Base-by-base conservation (phyloP, 1,139 yeast species). In the Zygotorulaspora mrakii region DNA sequence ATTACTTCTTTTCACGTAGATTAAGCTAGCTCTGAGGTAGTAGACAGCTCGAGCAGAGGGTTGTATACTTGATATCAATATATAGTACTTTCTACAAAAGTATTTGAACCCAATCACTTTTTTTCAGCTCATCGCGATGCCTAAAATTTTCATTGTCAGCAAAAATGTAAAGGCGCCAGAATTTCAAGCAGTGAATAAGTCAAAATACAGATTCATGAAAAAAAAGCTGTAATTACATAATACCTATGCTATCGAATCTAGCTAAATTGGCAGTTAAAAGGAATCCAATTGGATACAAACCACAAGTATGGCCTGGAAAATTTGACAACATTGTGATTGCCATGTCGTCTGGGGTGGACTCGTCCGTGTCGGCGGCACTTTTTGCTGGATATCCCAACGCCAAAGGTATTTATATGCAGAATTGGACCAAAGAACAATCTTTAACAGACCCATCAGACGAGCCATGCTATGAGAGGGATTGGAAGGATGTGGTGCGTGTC, bases 281-380 rank as follows among this genome's bases (percentile, higher is more conserved):
- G 31, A 21, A 34, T 7, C 37, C 50, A 7, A 26, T 31, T 2
- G 56, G 59, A 1, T 56, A 49, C 23, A 44, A 35, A 11, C 46
- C 45, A 4, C 83, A 76, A 48, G 64, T 62, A 4, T 52, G 55
- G 20, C 91, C 94, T 0, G 45, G 48, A 1, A 51, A 52, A 3
- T 60, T 72, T 25, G 95, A 85, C 54, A 76, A 71, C 37, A 74
- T 91, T 16, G 68, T 84, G 24, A 76, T 91, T 2, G 96, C 97
- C 16, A 87, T 91, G 96, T 87, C 96, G 1, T 84, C 95, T 0
- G 99, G 99, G 0, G 97, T 91, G 0, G 98, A 91, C 61, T 88
- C 97, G 0, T 82, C 96, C 1, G 88, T 91, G 1, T 78, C 85
- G 2, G 97, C 97, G 0, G 79, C 91, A 0, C 52, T 88, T 42